Evolutionary conservation across 192 early-diverging fungal genomes (phyloP), one percentile per base, ranked within the genome.

Genomic region (Podila epigama): DNA sequence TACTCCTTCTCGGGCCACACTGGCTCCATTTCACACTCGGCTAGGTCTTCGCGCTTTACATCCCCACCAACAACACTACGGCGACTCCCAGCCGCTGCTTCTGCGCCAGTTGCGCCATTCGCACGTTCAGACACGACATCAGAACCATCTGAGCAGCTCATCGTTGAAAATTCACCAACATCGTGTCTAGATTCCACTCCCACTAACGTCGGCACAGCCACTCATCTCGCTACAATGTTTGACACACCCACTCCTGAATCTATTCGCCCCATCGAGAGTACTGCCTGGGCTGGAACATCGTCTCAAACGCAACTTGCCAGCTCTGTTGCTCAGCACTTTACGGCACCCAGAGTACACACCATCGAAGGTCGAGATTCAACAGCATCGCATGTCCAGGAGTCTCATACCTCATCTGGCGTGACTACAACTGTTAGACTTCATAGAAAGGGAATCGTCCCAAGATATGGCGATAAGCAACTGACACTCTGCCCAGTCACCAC

Each of bases 1-100:
- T 50, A 58, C 25, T 75, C 71, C 3, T 67, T 75, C 55, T 75
- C 71, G 12, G 58, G 27, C 2, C 65, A 67, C 32, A 75, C 66
- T 36, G 60, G 63, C 34, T 67, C 71, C 41, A 58, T 72, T 32
- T 64, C 69, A 10, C 69, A 64, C 8, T 72, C 69, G 13, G 50
- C 36, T 6, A 42, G 51, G 7, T 65, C 69, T 4, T 60, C 69
- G 12, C 69, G 69, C 13, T 15, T 50, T 15, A 41, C 41, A 16
- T 50, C 51, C 3, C 20, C 61, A 25, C 50, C 51, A 3, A 63
- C 44, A n/a, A 40, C 50, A 13, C 58, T 62, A 18, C 71, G 64
- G 8, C 71, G 52, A 59, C 55, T 33, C 34, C 36, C 69, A 10
- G 41, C 59, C 35, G 5, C 40, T 20, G 50, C 42, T 20, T 2